Conservation (phyloP, 768 basidiomycete genomes). For the Cyathus striatus region DNA sequence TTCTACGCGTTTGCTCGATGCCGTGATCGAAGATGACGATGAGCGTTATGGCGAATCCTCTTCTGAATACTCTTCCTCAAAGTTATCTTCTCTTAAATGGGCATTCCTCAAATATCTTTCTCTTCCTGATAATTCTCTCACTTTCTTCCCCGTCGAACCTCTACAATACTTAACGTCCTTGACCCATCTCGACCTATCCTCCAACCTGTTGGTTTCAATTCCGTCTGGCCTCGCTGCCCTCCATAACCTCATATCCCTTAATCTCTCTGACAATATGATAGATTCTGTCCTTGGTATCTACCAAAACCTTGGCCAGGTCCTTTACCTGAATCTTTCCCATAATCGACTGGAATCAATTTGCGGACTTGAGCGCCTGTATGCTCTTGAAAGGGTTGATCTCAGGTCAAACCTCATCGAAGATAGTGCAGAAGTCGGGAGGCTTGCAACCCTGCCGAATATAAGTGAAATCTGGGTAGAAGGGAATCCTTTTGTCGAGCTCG, state of each 20-base stretch:
- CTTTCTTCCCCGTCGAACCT: constrained; percentile 68
- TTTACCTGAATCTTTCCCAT: constrained; percentile 71
- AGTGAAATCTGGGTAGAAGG: constrained; percentile 78
- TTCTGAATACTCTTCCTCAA: constrained; percentile 23
- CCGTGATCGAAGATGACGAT: constrained; percentile 29
- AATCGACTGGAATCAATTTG: constrained; percentile 95
- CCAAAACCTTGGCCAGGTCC: constrained; percentile 70
- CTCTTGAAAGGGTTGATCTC: constrained; percentile 82
- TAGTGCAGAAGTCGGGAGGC: constrained; percentile 76
- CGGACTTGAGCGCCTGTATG: constrained; percentile 85
- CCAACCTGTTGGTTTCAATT: constrained; percentile 87
- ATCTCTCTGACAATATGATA: constrained; percentile 96
- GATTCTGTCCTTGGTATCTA: constrained; percentile 91
- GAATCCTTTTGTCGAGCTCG: constrained; percentile 74
- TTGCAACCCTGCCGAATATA: constrained; percentile 77
- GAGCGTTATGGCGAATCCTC: constrained; percentile 13
- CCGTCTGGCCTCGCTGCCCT: constrained; percentile 72
- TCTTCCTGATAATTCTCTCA: constrained; percentile 75
- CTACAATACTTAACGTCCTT: constrained; percentile 67
- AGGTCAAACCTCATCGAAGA: constrained; percentile 78
- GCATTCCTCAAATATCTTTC: constrained; percentile 70
- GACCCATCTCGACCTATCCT: constrained; percentile 83
- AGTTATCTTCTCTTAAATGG: constrained; percentile 65
- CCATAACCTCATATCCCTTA: constrained; percentile 82
- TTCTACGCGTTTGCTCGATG: constrained; percentile 46